phyloP scores from a whole-genome alignment of 2,329 filamentous ascomycete species.

The Pyrenophora graminea region DNA sequence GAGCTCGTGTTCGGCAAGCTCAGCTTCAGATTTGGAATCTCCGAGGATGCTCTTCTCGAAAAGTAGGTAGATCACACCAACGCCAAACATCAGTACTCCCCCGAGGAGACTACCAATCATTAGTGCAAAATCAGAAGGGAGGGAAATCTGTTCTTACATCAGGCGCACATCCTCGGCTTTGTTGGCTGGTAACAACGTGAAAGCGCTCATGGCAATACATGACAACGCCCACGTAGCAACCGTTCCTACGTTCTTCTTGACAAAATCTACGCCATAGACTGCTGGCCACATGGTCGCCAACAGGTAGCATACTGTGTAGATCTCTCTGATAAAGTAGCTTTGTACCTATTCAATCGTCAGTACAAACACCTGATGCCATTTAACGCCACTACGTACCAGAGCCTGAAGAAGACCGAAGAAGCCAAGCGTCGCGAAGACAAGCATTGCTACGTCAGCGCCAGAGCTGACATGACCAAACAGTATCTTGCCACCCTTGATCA shows the following conservation, averaged over 20 bases:
- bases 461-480: conserved; percentile 73
- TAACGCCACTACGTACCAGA: conserved; percentile 53
- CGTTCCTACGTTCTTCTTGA: conserved; percentile 67
- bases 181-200: conserved; percentile 84
- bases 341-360: conserved; percentile 64
- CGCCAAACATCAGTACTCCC: conserved; percentile 74
- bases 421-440: conserved; percentile 65
- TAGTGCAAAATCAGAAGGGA: not conserved
- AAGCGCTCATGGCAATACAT: conserved; percentile 83
- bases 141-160: conserved; percentile 62
- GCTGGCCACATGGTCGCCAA: conserved; percentile 78
- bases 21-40: conserved; percentile 44
- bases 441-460: conserved; percentile 59
- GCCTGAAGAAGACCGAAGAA: conserved; percentile 80
- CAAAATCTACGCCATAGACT: conserved; percentile 72
- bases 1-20: conserved; percentile 32
- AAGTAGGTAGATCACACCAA: conserved; percentile 77
- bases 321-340: conserved; percentile 88
- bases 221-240: conserved; percentile 73
- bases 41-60: conserved; percentile 71
- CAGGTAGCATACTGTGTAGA: conserved; percentile 80
- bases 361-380: not conserved
- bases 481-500: conserved; percentile 67
- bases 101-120: conserved; percentile 65
- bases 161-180: conserved; percentile 77